Percentiles rank a stretch among this genome's conserved stretches.
Evolutionary conservation across 73 alveolate species (phyloP).

Genomic region (Symbiodinium natans): DNA sequence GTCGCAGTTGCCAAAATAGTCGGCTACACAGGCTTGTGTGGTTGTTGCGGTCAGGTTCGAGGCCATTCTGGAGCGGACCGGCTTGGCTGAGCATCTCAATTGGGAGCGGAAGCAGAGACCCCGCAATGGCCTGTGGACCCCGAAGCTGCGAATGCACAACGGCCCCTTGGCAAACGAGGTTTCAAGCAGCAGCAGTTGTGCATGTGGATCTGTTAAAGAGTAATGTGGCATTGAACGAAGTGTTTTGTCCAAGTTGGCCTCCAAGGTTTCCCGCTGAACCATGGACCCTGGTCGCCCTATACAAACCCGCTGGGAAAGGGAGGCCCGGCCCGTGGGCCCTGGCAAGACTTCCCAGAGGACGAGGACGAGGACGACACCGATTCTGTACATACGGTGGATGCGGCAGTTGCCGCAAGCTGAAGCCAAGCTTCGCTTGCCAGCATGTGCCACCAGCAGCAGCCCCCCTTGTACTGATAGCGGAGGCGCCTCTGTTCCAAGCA

Average conservation of each 20-base stretch:
- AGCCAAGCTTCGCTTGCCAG: too few species aligned
- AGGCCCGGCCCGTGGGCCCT: constrained; percentile 91
- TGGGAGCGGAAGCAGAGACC: constrained; percentile 90
- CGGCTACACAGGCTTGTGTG: background rate
- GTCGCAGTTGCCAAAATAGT: background rate
- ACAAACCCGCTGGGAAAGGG: constrained; percentile 83
- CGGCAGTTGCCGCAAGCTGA: background rate
- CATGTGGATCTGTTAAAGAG: too few species aligned
- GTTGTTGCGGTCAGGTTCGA: background rate
- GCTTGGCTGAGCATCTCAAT: constrained; percentile 70
- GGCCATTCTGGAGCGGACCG: constrained; percentile 92
- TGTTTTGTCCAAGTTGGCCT: background rate
- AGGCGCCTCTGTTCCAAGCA: too few species aligned
- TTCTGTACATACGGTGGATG: background rate
- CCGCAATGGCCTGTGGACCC: constrained; percentile 85
- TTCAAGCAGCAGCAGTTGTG: too few species aligned
- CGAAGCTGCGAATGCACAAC: constrained; percentile 78
- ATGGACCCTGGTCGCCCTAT: constrained; percentile 85
- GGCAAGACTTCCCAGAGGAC: constrained; percentile 66
- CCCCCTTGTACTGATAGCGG: too few species aligned
- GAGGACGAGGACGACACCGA: constrained; percentile 14
- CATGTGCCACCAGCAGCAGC: too few species aligned
- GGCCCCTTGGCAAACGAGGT: background rate
- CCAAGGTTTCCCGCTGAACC: constrained; percentile 73
- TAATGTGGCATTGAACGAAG: background rate